Evolutionary conservation across 75 land plant species (phyloP).

Genomic region (Ceratopteris richardii): DNA sequence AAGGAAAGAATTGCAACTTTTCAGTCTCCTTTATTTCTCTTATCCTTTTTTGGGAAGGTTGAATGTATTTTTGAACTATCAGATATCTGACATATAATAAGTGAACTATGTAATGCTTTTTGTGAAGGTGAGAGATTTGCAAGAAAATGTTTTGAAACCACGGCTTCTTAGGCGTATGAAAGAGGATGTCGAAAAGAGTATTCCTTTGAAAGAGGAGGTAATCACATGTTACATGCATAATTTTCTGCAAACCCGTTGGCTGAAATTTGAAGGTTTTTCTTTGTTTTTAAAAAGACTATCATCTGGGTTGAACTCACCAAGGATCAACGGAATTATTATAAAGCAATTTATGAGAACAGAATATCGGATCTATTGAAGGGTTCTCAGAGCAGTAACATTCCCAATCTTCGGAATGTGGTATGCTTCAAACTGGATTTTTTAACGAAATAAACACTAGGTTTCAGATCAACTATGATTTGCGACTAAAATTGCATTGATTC

Average conservation of each 20-base stretch:
- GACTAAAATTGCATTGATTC: no score
- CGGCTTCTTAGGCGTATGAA: constrained; percentile 29
- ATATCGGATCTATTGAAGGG: constrained; percentile 21
- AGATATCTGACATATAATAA: no score
- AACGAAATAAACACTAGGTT: no score
- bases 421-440: background rate
- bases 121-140: constrained; percentile 27
- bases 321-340: constrained; percentile 26
- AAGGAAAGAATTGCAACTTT: no score
- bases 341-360: constrained; percentile 23
- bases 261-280: constrained; percentile 2
- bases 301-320: constrained; percentile 32
- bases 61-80: no score
- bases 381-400: constrained; percentile 18
- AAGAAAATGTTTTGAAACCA: constrained; percentile 21
- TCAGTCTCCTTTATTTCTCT: no score
- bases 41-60: no score
- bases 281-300: constrained; percentile 13
- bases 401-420: constrained; percentile 31
- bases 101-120: no score
- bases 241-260: no score
- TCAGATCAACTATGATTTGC: no score
- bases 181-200: constrained; percentile 33
- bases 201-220: constrained; percentile 33
- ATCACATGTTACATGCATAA: no score